These are phyloP conservation scores for Drechslerella coelobrocha DNA, from an alignment of 2,329 filamentous ascomycete species.

Conservation along the genomic window DNA sequence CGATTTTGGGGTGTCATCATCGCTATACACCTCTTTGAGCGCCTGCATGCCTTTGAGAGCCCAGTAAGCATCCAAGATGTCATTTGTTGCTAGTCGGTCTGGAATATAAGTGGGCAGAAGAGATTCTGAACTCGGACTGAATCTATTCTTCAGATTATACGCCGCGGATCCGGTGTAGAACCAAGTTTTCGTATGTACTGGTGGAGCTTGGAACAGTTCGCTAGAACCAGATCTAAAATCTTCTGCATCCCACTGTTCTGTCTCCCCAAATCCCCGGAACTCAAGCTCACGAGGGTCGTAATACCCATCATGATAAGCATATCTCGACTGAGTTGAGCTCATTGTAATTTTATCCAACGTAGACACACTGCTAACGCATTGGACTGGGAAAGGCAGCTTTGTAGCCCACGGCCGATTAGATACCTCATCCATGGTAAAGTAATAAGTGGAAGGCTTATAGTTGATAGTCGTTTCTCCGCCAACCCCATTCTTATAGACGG, in stretches of 20 bases:
- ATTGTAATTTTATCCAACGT: background rate
- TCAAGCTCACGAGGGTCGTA: slow-evolving; percentile 48
- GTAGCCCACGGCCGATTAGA: slow-evolving; percentile 36
- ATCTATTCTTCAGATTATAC: slow-evolving; percentile 1
- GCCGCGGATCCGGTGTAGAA: slow-evolving; percentile 37
- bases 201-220: background rate
- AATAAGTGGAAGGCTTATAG: slow-evolving; percentile 45
- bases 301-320: slow-evolving; percentile 50
- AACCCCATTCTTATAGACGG: slow-evolving; percentile 9
- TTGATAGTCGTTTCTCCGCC: slow-evolving; percentile 14
- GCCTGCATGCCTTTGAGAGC: slow-evolving; percentile 4
- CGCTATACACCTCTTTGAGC: slow-evolving; percentile 11
- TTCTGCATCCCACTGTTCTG: slow-evolving; percentile 15
- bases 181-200: slow-evolving; percentile 47
- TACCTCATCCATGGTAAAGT: slow-evolving; percentile 27
- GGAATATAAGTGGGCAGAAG: too few species aligned
- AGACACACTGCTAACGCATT: slow-evolving; percentile 14
- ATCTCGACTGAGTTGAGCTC: background rate
- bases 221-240: background rate
- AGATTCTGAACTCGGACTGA: too few species aligned
- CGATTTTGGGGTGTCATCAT: background rate
- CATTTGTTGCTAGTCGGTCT: background rate
- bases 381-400: slow-evolving; percentile 34
- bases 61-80: background rate
- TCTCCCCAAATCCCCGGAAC: slow-evolving; percentile 33